Evolutionary conservation across 2,329 filamentous ascomycete genomes (phyloP).

Genomic region (Epicoccum sorghinum): DNA sequence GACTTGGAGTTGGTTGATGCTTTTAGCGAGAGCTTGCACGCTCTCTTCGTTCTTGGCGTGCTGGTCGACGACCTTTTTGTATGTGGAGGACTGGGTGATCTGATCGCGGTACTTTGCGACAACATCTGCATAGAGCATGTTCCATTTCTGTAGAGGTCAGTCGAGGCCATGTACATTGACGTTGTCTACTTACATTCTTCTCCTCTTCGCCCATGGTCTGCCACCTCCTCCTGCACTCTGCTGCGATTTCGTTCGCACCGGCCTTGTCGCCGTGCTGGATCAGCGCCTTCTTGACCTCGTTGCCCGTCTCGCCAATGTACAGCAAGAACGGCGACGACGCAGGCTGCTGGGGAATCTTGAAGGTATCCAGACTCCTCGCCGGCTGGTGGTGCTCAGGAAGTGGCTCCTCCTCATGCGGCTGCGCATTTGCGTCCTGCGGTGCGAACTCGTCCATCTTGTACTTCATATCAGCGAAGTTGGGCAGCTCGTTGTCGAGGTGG

Average conservation of each 20-base stretch:
- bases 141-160: constrained; percentile 47
- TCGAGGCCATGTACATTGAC: too few relatives aligned
- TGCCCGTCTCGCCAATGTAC: constrained; percentile 48
- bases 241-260: constrained; percentile 49
- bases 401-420: constrained; percentile 15
- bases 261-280: constrained; percentile 45
- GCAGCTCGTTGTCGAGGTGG: constrained; percentile 50
- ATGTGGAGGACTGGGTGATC: constrained; percentile 43
- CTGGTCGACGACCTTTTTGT: constrained; percentile 46
- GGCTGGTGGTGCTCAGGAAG: constrained; percentile 19
- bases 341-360: constrained; percentile 47
- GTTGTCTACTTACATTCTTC: constrained; percentile 38
- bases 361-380: constrained; percentile 34
- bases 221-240: constrained; percentile 49
- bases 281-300: constrained; percentile 47
- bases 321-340: constrained; percentile 49
- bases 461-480: constrained; percentile 47
- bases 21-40: constrained; percentile 48
- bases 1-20: constrained; percentile 49
- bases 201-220: constrained; percentile 48
- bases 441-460: constrained; percentile 43
- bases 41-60: constrained; percentile 48
- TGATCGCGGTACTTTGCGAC: constrained; percentile 49
- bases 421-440: constrained; percentile 22
- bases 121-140: constrained; percentile 48